Conservation (phyloP, 306 rosid species). For the Aeschynomene evenia region DNA sequence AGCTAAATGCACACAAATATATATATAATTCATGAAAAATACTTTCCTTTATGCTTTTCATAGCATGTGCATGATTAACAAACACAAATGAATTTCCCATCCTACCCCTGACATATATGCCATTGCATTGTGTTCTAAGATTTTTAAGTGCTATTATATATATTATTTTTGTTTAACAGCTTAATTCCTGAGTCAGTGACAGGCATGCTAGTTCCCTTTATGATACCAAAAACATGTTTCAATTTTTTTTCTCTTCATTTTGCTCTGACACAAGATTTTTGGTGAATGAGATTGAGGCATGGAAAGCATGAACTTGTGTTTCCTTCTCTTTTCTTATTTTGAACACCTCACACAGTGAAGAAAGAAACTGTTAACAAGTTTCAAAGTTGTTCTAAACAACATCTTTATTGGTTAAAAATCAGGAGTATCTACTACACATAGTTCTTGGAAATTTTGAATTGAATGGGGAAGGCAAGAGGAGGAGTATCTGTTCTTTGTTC, state of each 20-base stretch:
- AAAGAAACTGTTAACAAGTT: slow-evolving; percentile 32
- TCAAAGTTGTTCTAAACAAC: too few species aligned
- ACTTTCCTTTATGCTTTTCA: slow-evolving; percentile 30
- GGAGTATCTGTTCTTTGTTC: slow-evolving; percentile 50
- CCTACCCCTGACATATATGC: slow-evolving; percentile 36
- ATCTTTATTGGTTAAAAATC: slow-evolving; percentile 30
- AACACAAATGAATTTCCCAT: slow-evolving; percentile 41
- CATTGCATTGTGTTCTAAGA: slow-evolving; percentile 20
- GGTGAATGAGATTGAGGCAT: slow-evolving; percentile 67
- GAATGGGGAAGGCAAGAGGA: slow-evolving; percentile 48
- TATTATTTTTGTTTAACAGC: slow-evolving; percentile 45
- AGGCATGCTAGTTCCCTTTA: slow-evolving; percentile 77
- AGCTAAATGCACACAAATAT: slow-evolving; percentile 25
- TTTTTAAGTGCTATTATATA: slow-evolving; percentile 21
- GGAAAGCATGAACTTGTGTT: slow-evolving; percentile 48
- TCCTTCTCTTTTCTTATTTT: slow-evolving; percentile 49
- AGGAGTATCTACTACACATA: slow-evolving; percentile 22
- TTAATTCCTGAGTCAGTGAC: slow-evolving; percentile 61
- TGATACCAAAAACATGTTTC: slow-evolving; percentile 39
- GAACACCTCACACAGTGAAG: slow-evolving; percentile 43
- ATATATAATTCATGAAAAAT: slow-evolving; percentile 21
- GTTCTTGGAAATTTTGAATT: slow-evolving; percentile 35
- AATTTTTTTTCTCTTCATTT: slow-evolving; percentile 30
- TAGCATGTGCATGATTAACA: slow-evolving; percentile 51
- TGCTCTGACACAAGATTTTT: slow-evolving; percentile 59